Base-by-base conservation (phyloP, 441 rosid species). In the Euphorbia corollata region DNA sequence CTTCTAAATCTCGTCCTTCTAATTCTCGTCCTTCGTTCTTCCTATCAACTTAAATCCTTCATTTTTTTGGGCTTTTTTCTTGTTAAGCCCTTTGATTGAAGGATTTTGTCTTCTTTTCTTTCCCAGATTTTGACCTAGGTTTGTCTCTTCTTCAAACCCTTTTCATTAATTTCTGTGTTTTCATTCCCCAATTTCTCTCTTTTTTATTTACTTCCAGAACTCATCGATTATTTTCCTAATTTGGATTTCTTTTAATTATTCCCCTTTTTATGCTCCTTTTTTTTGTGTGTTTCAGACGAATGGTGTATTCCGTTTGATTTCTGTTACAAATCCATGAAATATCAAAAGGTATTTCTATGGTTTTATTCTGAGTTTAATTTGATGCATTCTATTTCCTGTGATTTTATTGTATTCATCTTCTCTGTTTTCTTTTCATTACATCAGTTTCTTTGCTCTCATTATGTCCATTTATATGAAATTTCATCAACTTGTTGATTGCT, bases 21-120 rank as follows among this genome's bases (percentile, higher is more conserved):
- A n/a, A n/a, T n/a, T 59, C 61, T n/a, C 51, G 32, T 27, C 32
- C 32, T 47, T n/a, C 51, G 20, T 59, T 16, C 20, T 39, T 61
- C 51, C 16, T 12, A 64, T 63, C 63, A 39, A 59, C 59, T 45
- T 27, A 27, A 68, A 60, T 64, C 56, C 65, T 68, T 75, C 72
- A 54, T 65, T 22, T 55, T 58, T 57, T 59, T 75, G 77, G 74
- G 73, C 55, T 61, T 48, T 75, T 62, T 30, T 24, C 16, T 22
- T n/a, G 67, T 57, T 53, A 58, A 60, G 71, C 48, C 65, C 77
- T 53, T 30, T 59, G 63, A 51, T 72, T 77, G 78, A 76, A 81
- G 74, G 82, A 78, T 83, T 80, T 64, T 74, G 43, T 63, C 53
- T 34, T 62, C 10, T 23, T 24, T 15, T 18, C 45, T 43, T 59